Conservation (phyloP, 352 stramenopile genomes). For the Phytophthora syringae region DNA sequence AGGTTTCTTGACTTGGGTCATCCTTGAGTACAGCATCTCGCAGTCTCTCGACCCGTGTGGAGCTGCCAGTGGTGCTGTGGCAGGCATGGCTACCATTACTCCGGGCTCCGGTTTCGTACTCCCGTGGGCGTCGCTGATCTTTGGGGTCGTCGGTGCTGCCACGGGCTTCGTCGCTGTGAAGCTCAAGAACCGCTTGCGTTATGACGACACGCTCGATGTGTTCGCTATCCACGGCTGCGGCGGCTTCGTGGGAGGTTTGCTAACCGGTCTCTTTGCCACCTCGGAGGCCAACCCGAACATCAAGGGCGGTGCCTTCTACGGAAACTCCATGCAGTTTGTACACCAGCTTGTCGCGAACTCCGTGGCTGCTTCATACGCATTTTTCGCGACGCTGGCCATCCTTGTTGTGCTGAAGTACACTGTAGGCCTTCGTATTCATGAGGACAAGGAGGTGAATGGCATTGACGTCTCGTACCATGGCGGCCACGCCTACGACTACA, state of each 20-base stretch:
- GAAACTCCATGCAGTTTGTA: constrained; percentile 45
- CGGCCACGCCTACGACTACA: constrained; percentile 68
- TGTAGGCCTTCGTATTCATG: constrained; percentile 69
- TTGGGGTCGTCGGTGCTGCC: constrained; percentile 61
- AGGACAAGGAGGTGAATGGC: no score
- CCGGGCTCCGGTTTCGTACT: constrained; percentile 70
- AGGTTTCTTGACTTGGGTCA: constrained; percentile 73
- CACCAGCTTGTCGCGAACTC: constrained; percentile 57
- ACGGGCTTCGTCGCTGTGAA: constrained; percentile 55
- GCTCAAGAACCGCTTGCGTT: constrained; percentile 67
- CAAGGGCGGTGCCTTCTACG: constrained; percentile 59
- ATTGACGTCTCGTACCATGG: constrained; percentile 81
- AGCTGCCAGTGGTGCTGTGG: constrained; percentile 63
- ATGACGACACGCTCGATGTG: constrained; percentile 81
- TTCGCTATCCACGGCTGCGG: no score
- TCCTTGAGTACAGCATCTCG: constrained; percentile 55
- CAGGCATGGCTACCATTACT: constrained; percentile 71
- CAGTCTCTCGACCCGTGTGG: constrained; percentile 64
- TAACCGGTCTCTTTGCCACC: constrained; percentile 74
- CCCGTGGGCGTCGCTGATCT: constrained; percentile 69
- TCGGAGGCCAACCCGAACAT: constrained; percentile 55
- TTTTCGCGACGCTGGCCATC: constrained; percentile 63
- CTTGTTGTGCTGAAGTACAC: constrained; percentile 73
- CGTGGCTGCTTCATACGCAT: constrained; percentile 64
- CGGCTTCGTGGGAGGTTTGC: constrained; percentile 61